These are phyloP conservation scores for Thalia dealbata DNA, from an alignment of 176 grass and related monocot genomes.

Conservation along the genomic window DNA sequence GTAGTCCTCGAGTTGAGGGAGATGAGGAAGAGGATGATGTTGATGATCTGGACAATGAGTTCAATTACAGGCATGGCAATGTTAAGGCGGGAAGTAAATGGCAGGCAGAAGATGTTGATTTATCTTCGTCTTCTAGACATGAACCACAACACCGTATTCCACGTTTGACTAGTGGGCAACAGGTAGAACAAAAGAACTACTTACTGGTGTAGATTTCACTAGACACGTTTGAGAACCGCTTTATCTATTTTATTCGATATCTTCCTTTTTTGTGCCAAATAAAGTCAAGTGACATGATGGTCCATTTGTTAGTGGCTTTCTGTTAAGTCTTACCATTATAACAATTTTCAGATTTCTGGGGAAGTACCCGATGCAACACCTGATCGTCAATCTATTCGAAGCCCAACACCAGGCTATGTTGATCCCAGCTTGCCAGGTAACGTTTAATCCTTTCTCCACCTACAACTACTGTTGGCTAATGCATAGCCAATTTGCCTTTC, in stretches of 20 bases:
- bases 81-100: constrained; percentile 46
- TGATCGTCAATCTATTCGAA: constrained; percentile 93
- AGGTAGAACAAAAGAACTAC: constrained; percentile 41
- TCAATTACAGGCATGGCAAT: constrained; percentile 65
- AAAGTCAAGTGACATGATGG: too few relatives aligned
- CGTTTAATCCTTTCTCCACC: constrained; percentile 5
- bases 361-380: constrained; percentile 94
- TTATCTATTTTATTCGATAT: background rate
- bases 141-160: constrained; percentile 80
- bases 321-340: background rate
- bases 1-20: constrained; percentile 89
- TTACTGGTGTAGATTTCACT: background rate
- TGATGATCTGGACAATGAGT: constrained; percentile 97
- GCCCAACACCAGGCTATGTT: constrained; percentile 80
- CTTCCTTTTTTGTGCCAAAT: too few relatives aligned
- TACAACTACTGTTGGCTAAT: background rate
- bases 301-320: background rate
- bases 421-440: constrained; percentile 97
- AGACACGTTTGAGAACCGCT: background rate
- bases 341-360: constrained; percentile 53
- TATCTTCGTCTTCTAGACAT: constrained; percentile 86
- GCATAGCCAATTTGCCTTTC: background rate
- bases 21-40: constrained; percentile 96
- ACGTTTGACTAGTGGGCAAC: constrained; percentile 71
- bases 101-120: constrained; percentile 65